A percentile compares a stretch with the other conserved stretches of the same genome.
Conservation (phyloP, 768 basidiomycete species). For the Suillus brevipes region DNA sequence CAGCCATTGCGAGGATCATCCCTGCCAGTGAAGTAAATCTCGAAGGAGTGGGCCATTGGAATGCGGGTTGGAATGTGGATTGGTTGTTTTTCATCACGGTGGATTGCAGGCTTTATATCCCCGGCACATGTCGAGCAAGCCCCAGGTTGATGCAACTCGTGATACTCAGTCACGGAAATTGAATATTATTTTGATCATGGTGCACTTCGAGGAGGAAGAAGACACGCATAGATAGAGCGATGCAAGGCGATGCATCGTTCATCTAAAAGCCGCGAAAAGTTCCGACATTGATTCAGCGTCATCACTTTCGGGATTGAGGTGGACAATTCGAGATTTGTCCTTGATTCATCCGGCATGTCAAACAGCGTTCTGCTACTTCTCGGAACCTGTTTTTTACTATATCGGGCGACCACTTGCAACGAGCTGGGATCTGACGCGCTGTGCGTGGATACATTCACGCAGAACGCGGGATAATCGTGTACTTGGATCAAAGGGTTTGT, state of each 20-base stretch:
- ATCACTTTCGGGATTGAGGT: not conserved
- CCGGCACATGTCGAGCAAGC: conserved; percentile 11
- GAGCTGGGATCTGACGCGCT: not conserved
- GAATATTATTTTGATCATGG: conserved; percentile 48
- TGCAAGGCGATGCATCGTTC: conserved; percentile 2
- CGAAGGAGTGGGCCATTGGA: conserved; percentile 44
- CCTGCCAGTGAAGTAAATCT: conserved; percentile 68
- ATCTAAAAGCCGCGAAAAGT: conserved; percentile 6
- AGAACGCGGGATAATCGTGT: not conserved
- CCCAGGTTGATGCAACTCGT: conserved; percentile 52
- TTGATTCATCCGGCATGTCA: conserved; percentile 4
- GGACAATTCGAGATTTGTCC: not conserved
- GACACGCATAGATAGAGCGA: conserved; percentile 1
- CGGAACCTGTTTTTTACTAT: conserved; percentile 3
- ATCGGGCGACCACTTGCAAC: not conserved
- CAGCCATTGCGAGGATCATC: conserved; percentile 67
- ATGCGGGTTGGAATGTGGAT: conserved; percentile 10
- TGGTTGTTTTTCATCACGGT: conserved; percentile 8
- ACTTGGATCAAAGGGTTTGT: no score
- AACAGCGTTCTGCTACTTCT: conserved; percentile 3
- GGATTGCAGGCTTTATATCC: conserved; percentile 29
- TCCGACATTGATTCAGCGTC: not conserved
- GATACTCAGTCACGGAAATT: conserved; percentile 51
- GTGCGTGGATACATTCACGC: not conserved
- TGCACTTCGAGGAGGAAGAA: conserved; percentile 42